phyloP scores from a whole-genome alignment of 108 stramenopile species.

The Stephanodiscus minutulus region DNA sequence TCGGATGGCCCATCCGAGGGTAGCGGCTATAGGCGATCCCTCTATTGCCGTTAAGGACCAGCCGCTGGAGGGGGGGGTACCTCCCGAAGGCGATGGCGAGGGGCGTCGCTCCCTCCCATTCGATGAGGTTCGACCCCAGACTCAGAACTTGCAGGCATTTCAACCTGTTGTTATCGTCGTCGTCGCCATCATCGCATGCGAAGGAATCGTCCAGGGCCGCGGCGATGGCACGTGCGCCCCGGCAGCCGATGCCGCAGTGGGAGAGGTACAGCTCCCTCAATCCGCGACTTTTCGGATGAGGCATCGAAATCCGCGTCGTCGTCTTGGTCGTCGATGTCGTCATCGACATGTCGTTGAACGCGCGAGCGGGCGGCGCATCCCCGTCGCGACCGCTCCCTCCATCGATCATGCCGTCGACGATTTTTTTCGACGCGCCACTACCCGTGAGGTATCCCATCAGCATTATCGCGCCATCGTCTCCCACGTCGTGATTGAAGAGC shows the following conservation, averaged over 20 bases:
- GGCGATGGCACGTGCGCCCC: slow-evolving; percentile 21
- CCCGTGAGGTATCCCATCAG: slow-evolving; percentile 12
- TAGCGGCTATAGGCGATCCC: background rate
- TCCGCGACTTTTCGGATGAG: background rate
- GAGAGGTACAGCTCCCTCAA: slow-evolving; percentile 34
- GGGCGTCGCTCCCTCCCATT: slow-evolving; percentile 3
- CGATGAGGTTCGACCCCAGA: slow-evolving; percentile 34
- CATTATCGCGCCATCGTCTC: slow-evolving; percentile 11
- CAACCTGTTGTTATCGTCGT: slow-evolving; percentile 6
- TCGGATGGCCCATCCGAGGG: too few species aligned
- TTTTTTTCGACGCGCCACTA: background rate
- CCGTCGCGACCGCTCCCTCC: background rate
- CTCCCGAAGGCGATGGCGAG: slow-evolving; percentile 23
- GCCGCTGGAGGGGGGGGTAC: slow-evolving; percentile 19
- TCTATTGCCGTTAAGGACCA: slow-evolving; percentile 31
- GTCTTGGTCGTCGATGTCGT: background rate
- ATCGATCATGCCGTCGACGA: background rate
- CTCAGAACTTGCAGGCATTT: slow-evolving; percentile 26
- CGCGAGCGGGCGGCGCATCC: too few species aligned
- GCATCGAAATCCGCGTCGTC: background rate
- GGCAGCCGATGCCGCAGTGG: slow-evolving; percentile 29
- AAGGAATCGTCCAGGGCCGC: too few species aligned
- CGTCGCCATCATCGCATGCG: background rate
- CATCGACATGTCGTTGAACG: background rate
- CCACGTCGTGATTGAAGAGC: slow-evolving; percentile 35